Percentiles rank a stretch among this genome's conserved stretches.
Conservation (phyloP, 768 basidiomycete genomes). For the Hemileccinum rubropunctum region DNA sequence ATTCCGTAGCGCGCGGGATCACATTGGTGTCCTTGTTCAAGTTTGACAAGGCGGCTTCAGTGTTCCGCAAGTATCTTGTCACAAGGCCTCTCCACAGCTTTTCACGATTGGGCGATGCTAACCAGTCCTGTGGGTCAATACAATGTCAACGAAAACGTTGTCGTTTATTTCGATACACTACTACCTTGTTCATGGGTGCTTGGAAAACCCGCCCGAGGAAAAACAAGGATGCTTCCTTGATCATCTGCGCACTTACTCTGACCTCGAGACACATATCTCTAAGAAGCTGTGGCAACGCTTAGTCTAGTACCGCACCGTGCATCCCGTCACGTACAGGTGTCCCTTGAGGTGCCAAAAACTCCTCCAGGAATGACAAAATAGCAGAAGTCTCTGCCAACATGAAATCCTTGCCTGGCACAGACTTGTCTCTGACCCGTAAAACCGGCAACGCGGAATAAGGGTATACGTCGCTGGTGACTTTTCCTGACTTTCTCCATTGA, state of each 20-base stretch:
- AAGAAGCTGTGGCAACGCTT: constrained; percentile 10
- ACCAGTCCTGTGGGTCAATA: constrained; percentile 16
- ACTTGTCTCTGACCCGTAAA: constrained; percentile 18
- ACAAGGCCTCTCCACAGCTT: constrained; percentile 18
- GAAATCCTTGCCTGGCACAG: constrained; percentile 9
- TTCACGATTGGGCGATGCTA: constrained; percentile 19
- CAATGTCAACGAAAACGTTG: neutral
- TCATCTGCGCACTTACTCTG: constrained; percentile 16
- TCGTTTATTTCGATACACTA: neutral
- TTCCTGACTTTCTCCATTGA: neutral
- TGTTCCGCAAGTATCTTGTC: constrained; percentile 21
- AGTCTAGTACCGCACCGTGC: too few relatives aligned
- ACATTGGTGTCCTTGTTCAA: constrained; percentile 10
- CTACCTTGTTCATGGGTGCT: constrained; percentile 13
- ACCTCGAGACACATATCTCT: constrained; percentile 18
- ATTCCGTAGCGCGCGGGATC: constrained; percentile 9
- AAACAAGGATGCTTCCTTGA: constrained; percentile 25
- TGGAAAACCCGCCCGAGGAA: constrained; percentile 12
- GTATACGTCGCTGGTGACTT: constrained; percentile 16
- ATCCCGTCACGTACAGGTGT: constrained; percentile 11
- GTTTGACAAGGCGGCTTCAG: constrained; percentile 15
- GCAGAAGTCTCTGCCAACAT: constrained; percentile 25
- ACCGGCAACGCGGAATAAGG: constrained; percentile 27
- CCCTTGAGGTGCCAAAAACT: constrained; percentile 13
- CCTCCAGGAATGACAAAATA: constrained; percentile 24